These are phyloP conservation scores for Thermochaetoides dissita DNA, from an alignment of 2,329 filamentous ascomycete genomes.

Conservation along the genomic window DNA sequence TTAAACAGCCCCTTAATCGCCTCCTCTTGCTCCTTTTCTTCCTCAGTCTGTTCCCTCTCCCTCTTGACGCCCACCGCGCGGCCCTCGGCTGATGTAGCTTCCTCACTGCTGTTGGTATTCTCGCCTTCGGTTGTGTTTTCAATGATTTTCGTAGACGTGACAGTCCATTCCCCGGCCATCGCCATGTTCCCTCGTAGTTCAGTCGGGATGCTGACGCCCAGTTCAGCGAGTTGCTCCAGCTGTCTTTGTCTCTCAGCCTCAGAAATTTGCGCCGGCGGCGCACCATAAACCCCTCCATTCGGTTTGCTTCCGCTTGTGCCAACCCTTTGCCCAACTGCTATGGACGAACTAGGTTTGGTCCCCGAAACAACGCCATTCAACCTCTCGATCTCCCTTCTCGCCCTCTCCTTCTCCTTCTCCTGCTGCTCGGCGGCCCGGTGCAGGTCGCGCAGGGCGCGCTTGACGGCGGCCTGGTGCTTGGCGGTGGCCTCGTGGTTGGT, in stretches of 20 bases:
- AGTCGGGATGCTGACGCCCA: constrained; percentile 76
- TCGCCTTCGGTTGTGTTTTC: constrained; percentile 25
- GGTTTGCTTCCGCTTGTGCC: too few species aligned
- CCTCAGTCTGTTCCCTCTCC: constrained; percentile 41
- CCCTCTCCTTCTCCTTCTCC: constrained; percentile 66
- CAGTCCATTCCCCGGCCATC: constrained; percentile 78
- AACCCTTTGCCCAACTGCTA: too few species aligned
- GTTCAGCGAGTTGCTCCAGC: constrained; percentile 70
- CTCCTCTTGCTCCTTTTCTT: constrained; percentile 46
- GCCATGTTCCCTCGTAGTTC: constrained; percentile 69
- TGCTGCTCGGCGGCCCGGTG: constrained; percentile 73
- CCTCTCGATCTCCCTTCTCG: constrained; percentile 71
- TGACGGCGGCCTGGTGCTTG: constrained; percentile 73
- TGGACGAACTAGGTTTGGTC: not conserved
- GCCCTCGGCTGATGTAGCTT: constrained; percentile 19
- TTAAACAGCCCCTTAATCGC: constrained; percentile 46
- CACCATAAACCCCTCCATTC: constrained; percentile 3
- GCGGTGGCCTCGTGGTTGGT: constrained; percentile 78
- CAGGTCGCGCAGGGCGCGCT: constrained; percentile 77
- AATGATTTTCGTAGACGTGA: constrained; percentile 49
- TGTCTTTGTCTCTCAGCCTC: constrained; percentile 65
- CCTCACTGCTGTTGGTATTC: constrained; percentile 21
- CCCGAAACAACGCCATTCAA: constrained; percentile 62
- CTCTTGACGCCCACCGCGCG: constrained; percentile 33
- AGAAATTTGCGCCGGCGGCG: constrained; percentile 27